Conservation (phyloP, 2,329 filamentous ascomycete species). For the Trichothecium roseum region DNA sequence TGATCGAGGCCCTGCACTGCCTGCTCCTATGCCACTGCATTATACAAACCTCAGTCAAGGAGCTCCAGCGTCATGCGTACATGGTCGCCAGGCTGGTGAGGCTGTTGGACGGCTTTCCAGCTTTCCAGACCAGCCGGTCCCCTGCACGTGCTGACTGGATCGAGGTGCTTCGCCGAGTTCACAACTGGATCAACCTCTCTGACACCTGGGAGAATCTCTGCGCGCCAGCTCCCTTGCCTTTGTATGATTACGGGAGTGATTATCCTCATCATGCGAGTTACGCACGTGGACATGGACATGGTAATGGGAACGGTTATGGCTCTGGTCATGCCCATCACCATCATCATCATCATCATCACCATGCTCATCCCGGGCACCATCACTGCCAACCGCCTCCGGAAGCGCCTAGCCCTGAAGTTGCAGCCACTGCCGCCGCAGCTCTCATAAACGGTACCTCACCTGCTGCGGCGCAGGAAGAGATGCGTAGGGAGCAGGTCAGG, state of each 20-base stretch:
- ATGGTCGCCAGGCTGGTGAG: slow-evolving; percentile 69
- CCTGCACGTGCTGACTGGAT: slow-evolving; percentile 72
- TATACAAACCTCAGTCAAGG: slow-evolving; percentile 66
- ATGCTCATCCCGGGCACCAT: no score
- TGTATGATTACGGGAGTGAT: slow-evolving; percentile 6
- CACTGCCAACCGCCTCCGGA: slow-evolving; percentile 13
- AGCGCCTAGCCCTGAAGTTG: slow-evolving; percentile 2
- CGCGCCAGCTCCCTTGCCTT: slow-evolving; percentile 43
- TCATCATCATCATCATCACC: slow-evolving; percentile 4
- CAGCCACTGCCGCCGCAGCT: slow-evolving; percentile 20
- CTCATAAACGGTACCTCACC: slow-evolving; percentile 17
- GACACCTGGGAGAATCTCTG: slow-evolving; percentile 64
- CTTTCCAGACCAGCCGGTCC: slow-evolving; percentile 64
- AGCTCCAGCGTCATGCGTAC: slow-evolving; percentile 68
- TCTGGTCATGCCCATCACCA: no score
- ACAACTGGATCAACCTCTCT: slow-evolving; percentile 59
- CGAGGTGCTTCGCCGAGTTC: slow-evolving; percentile 56
- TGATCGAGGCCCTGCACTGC: slow-evolving; percentile 69
- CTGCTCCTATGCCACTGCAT: slow-evolving; percentile 71
- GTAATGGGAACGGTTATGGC: no score
- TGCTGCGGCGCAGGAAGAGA: slow-evolving; percentile 27
- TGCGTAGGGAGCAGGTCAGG: slow-evolving; percentile 48
- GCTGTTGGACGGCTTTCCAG: slow-evolving; percentile 68
- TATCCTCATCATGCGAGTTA: no score
- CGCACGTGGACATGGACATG: no score